Evolutionary conservation across 148 eudicot species (phyloP).

Genomic region (Nepenthes gracilis): DNA sequence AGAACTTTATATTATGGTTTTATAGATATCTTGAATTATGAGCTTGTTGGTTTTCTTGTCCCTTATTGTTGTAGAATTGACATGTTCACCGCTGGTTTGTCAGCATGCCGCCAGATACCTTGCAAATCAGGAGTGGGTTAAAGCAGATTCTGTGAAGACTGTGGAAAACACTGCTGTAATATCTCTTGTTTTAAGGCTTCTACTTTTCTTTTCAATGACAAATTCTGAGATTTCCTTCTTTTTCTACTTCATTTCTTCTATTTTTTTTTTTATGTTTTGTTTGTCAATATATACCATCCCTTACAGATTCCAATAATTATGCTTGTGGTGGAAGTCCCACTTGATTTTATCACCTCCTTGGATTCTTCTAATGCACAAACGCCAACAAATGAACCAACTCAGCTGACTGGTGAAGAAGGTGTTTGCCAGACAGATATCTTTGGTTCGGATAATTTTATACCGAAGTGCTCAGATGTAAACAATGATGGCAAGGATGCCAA

Average conservation of each 20-base stretch:
- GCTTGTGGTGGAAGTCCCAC: slow-evolving; percentile 98
- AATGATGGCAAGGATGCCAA: slow-evolving; percentile 32
- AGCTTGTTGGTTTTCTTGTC: neutral
- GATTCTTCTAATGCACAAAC: slow-evolving; percentile 32
- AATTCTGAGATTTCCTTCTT: neutral
- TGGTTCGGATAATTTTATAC: slow-evolving; percentile 30
- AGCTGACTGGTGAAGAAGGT: slow-evolving; percentile 26
- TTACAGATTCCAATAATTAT: slow-evolving; percentile 90
- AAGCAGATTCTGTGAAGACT: slow-evolving; percentile 89
- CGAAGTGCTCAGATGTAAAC: slow-evolving; percentile 22
- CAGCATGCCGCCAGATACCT: slow-evolving; percentile 99
- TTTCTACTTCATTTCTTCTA: slow-evolving; percentile 1
- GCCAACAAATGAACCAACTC: slow-evolving; percentile 29
- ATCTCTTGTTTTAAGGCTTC: slow-evolving; percentile 3
- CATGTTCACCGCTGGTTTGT: slow-evolving; percentile 9
- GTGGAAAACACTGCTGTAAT: slow-evolving; percentile 93
- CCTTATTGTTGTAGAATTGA: slow-evolving; percentile 1
- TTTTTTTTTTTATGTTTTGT: slow-evolving; percentile 2
- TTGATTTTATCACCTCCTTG: slow-evolving; percentile 35
- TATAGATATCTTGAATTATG: neutral
- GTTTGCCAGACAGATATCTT: slow-evolving; percentile 20
- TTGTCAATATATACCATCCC: neutral
- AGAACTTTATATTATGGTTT: neutral
- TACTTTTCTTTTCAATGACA: neutral
- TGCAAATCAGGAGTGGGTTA: slow-evolving; percentile 98